Percentiles rank a stretch among this genome's conserved stretches.
These are phyloP conservation scores for Acanthamoeba royreba DNA, from an alignment of 208 protist genomes.

Conservation along the genomic window DNA sequence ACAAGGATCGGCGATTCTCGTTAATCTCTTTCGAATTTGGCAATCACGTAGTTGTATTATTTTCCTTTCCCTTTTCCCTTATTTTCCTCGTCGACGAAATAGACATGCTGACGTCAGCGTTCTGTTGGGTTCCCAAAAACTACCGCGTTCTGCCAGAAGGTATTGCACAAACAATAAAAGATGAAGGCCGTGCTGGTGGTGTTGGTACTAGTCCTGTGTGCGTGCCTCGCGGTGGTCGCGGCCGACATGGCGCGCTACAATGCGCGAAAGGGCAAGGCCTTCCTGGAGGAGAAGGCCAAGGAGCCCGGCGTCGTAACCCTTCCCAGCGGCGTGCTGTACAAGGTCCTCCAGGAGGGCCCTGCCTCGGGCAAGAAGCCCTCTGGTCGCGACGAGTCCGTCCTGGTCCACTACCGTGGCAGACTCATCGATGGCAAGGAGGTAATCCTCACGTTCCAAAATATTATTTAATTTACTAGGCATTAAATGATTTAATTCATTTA, in stretches of 20 bases:
- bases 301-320: background rate
- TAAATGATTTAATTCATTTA: background rate
- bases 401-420: background rate
- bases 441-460: too few relatives aligned
- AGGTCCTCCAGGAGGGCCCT: background rate
- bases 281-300: background rate
- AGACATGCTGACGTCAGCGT: too few relatives aligned
- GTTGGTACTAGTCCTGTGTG: too few relatives aligned
- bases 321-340: slow-evolving; percentile 15
- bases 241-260: slow-evolving; percentile 4
- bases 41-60: too few relatives aligned
- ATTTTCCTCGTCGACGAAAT: too few relatives aligned
- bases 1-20: background rate
- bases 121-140: too few relatives aligned
- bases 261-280: background rate
- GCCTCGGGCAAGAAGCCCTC: background rate
- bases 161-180: too few relatives aligned
- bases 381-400: background rate
- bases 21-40: too few relatives aligned
- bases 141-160: too few relatives aligned
- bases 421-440: slow-evolving; percentile 22
- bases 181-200: background rate
- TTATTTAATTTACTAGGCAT: too few relatives aligned
- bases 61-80: too few relatives aligned
- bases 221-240: background rate